Percentiles rank a stretch among this genome's conserved stretches.
phyloP scores from a whole-genome alignment of 192 early-diverging fungal species.

The Umbelopsis sp. region DNA sequence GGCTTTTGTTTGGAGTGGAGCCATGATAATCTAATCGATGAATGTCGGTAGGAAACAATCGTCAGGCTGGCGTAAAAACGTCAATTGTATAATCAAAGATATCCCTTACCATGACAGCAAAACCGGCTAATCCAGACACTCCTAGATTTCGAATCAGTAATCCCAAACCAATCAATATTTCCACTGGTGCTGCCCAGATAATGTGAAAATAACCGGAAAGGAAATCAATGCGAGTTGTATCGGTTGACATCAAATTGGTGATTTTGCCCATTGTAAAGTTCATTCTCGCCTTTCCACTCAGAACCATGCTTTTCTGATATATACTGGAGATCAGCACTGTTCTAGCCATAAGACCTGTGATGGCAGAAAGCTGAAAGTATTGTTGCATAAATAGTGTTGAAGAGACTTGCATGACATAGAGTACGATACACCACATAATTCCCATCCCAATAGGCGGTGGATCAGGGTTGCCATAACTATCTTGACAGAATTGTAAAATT shows the following conservation, averaged over 20 bases:
- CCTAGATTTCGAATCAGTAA: constrained; percentile 56
- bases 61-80: not conserved
- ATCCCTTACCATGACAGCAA: constrained; percentile 48
- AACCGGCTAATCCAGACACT: constrained; percentile 64
- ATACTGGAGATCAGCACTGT: constrained; percentile 49
- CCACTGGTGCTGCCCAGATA: constrained; percentile 50
- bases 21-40: constrained; percentile 23
- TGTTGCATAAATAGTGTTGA: constrained; percentile 42
- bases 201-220: constrained; percentile 48
- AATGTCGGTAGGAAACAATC: not conserved
- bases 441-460: constrained; percentile 37
- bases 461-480: not conserved
- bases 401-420: constrained; percentile 45
- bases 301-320: constrained; percentile 53
- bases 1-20: constrained; percentile 39
- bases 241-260: constrained; percentile 52
- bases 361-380: constrained; percentile 49
- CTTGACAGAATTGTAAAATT: constrained; percentile 9
- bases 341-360: constrained; percentile 45
- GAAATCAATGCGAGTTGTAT: constrained; percentile 48
- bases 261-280: constrained; percentile 52
- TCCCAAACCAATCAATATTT: constrained; percentile 43
- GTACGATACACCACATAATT: constrained; percentile 37
- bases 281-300: constrained; percentile 46
- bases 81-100: not conserved